phyloP scores from a whole-genome alignment of 1,139 yeast genomes.

The Scheffersomyces parashehatae region DNA sequence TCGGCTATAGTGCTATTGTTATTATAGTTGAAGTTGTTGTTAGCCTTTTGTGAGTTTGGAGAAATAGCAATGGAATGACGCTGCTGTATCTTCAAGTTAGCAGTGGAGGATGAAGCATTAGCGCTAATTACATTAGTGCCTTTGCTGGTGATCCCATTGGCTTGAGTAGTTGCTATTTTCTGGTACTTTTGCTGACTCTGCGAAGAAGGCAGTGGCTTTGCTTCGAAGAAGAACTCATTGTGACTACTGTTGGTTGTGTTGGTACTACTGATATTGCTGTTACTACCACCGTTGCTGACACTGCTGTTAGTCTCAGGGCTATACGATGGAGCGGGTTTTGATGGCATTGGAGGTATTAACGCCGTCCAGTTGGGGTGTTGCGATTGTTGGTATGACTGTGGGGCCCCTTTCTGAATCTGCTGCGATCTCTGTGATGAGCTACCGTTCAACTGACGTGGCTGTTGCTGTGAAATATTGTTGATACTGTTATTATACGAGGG shows the following conservation, averaged over 20 bases:
- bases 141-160: constrained; percentile 2
- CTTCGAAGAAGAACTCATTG: neutral
- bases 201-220: neutral
- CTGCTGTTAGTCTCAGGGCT: constrained; percentile 2
- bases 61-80: constrained; percentile 21
- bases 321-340: constrained; percentile 12
- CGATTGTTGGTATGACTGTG: constrained; percentile 1
- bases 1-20: constrained; percentile 3
- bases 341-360: constrained; percentile 31
- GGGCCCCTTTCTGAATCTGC: neutral
- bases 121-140: neutral
- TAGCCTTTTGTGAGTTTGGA: constrained; percentile 10
- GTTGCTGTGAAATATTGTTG: neutral
- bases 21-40: constrained; percentile 2
- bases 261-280: neutral
- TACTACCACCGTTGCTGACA: too few relatives aligned
- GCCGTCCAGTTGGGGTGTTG: constrained; percentile 21
- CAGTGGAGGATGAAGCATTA: neutral
- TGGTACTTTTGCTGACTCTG: neutral
- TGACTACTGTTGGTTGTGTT: constrained; percentile 1
- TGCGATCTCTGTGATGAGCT: neutral
- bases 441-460: constrained; percentile 6
- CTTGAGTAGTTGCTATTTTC: neutral
- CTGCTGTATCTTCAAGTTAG: constrained; percentile 5
- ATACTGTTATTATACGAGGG: neutral